Base-by-base conservation (phyloP, 2,329 filamentous ascomycete genomes). In the Fusarium albosuccineum region DNA sequence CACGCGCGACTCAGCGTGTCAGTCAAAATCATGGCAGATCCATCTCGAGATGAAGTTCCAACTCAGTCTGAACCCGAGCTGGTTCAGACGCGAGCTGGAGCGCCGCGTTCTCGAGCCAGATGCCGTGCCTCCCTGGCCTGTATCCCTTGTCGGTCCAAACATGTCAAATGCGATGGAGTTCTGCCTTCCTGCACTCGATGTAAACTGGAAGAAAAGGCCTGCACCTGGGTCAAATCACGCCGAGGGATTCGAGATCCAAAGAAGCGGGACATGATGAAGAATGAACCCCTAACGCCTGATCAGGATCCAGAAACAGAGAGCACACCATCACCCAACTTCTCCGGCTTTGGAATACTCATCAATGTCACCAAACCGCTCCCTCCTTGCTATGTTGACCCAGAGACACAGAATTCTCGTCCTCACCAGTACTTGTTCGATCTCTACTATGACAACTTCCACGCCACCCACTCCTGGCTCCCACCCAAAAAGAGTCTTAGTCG, bases 391-490 rank as follows among this genome's bases (percentile, higher is more conserved):
- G 16, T 22, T 16, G 33, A 50, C 17, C 55, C 48, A 10, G 36
- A 44, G 26, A 34, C 50, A 26, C 54, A 3, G 16, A 45, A 11
- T 16, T 13, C 44, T 33, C 42, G n/a, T n/a, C 44, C 51, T 11
- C 13, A 34, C 27, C 60, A 45, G 26, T 53, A 56, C 45, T 26
- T 55, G 17, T 57, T 72, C 22, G 60, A 71, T 45, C 64, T 70
- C 30, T 73, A 73, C 49, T 73, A 73, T 52, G 6, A 40, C 29
- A 64, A 70, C 33, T 73, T 73, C 41, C 71, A 73, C 16, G 56
- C 62, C 48, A 49, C 71, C 5, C 70, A 73, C 34, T 64, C 71
- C 10, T 73, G 66, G 71, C 33, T 68, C 3, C 70, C 63, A 4
- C 70, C 71, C 4, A 73, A 46, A 41, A n/a, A 40, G 22, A 58